Conservation (phyloP, 129 eudicot species). For the Flaveria ramosissima region DNA sequence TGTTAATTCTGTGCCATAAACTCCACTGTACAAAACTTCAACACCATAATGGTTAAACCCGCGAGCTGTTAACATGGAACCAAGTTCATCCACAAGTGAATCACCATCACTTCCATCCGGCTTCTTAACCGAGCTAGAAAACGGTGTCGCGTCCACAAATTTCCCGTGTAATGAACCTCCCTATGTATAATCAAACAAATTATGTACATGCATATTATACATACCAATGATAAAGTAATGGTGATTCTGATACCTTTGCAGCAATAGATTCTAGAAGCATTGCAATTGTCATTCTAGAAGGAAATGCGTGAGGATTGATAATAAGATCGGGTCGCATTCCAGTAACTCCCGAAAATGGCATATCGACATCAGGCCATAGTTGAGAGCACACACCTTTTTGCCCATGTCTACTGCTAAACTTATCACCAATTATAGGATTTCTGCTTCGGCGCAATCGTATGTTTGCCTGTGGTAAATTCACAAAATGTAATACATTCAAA, state of each 20-base stretch:
- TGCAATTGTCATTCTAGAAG: constrained; percentile 97
- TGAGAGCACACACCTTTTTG: constrained; percentile 99
- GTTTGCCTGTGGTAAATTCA: constrained; percentile 61
- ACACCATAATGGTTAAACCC: constrained; percentile 80
- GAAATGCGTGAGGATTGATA: constrained; percentile 96
- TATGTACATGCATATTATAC: background rate
- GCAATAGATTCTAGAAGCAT: constrained; percentile 99
- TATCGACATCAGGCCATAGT: constrained; percentile 86
- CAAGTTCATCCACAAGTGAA: constrained; percentile 82
- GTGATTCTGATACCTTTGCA: constrained; percentile 65
- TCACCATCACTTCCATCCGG: constrained; percentile 44
- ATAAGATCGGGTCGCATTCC: constrained; percentile 99
- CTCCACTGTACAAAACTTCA: constrained; percentile 86
- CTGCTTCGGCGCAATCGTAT: constrained; percentile 78
- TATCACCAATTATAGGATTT: constrained; percentile 92
- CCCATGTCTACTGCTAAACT: constrained; percentile 96
- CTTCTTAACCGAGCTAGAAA: constrained; percentile 54
- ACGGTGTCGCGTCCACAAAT: constrained; percentile 81
- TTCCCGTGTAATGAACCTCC: constrained; percentile 85
- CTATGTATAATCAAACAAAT: constrained; percentile 31
- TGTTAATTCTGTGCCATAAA: constrained; percentile 78
- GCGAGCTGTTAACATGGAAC: constrained; percentile 54
- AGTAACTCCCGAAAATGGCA: constrained; percentile 85
- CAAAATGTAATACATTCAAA: background rate
- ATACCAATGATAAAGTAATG: background rate